Evolutionary conservation across 495 filamentous ascomycete species (phyloP).

Genomic region (Lophiostoma macrostomum): DNA sequence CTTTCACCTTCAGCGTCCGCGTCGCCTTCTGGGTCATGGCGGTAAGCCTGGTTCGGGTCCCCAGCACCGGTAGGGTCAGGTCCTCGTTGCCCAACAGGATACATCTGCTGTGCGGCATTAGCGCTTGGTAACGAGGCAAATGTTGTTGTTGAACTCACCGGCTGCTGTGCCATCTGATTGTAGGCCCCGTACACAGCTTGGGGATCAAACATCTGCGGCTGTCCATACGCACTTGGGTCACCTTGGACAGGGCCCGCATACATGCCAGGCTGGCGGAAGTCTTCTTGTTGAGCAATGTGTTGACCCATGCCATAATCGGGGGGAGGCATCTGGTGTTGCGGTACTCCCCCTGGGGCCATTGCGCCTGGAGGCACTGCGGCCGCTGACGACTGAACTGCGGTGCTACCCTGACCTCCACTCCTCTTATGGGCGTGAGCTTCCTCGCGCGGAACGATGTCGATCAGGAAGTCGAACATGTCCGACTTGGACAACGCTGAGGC

Average conservation of each 20-base stretch:
- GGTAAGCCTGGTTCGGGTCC: conserved; percentile 39
- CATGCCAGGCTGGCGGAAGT: conserved; percentile 74
- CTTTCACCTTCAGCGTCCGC: conserved; percentile 59
- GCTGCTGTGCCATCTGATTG: conserved; percentile 71
- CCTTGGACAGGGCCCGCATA: conserved; percentile 74
- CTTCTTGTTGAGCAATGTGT: conserved; percentile 47
- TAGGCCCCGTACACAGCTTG: conserved; percentile 79
- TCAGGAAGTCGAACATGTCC: conserved; percentile 99
- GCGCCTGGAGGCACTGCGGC: conserved; percentile 33
- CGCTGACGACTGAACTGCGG: conserved; percentile 49
- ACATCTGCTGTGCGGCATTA: conserved; percentile 48
- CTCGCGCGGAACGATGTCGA: conserved; percentile 96
- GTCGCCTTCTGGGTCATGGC: conserved; percentile 49
- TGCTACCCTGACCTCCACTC: conserved; percentile 55
- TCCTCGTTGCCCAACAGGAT: conserved; percentile 53
- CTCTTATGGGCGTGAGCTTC: conserved; percentile 79
- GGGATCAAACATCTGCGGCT: conserved; percentile 74
- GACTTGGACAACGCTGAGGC: conserved; percentile 92
- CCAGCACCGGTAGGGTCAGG: conserved; percentile 46
- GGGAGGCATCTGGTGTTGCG: conserved; percentile 66
- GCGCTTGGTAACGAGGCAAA: conserved; percentile 13
- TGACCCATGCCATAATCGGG: conserved; percentile 58
- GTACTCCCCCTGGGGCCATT: conserved; percentile 50
- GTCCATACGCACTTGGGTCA: conserved; percentile 66
- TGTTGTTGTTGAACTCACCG: conserved; percentile 55